Conservation (phyloP, 192 early-diverging fungal species). For the Coemansia sp. region DNA sequence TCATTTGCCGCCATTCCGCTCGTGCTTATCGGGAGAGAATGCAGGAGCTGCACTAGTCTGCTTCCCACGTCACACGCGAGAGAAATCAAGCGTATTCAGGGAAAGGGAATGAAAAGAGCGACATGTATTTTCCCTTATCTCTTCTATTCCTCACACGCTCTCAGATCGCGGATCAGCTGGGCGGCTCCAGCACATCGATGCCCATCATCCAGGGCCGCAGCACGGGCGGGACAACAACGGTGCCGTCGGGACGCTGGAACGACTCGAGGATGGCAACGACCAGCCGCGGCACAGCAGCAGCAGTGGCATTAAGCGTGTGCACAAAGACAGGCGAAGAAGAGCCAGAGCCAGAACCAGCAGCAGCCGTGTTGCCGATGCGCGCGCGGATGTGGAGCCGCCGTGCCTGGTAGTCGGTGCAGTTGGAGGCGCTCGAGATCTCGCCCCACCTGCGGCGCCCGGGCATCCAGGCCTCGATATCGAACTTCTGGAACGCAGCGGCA, state of each 20-base stretch:
- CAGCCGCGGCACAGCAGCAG: conserved; percentile 84
- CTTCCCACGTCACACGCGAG: not conserved
- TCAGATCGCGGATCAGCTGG: not conserved
- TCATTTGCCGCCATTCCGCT: no score
- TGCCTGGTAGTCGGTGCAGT: conserved; percentile 94
- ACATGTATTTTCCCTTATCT: no score
- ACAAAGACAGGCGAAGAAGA: conserved; percentile 58
- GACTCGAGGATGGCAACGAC: conserved; percentile 84
- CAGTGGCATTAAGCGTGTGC: conserved; percentile 93
- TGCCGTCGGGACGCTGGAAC: conserved; percentile 72
- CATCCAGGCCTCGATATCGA: conserved; percentile 98
- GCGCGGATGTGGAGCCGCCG: conserved; percentile 76
- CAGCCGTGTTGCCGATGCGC: not conserved
- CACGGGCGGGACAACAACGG: conserved; percentile 67
- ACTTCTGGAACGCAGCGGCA: conserved; percentile 87
- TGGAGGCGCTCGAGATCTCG: conserved; percentile 85
- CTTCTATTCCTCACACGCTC: no score
- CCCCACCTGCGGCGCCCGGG: conserved; percentile 71
- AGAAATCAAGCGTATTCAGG: no score
- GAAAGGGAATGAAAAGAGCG: no score
- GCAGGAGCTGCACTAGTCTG: not conserved
- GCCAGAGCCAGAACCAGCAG: not conserved
- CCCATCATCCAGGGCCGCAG: conserved; percentile 75
- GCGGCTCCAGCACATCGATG: conserved; percentile 22
- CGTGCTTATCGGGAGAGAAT: not conserved